Percentiles rank a stretch among this genome's conserved stretches.
phyloP scores from a whole-genome alignment of 768 basidiomycete species.

The Hortiboletus flavorubellus region DNA sequence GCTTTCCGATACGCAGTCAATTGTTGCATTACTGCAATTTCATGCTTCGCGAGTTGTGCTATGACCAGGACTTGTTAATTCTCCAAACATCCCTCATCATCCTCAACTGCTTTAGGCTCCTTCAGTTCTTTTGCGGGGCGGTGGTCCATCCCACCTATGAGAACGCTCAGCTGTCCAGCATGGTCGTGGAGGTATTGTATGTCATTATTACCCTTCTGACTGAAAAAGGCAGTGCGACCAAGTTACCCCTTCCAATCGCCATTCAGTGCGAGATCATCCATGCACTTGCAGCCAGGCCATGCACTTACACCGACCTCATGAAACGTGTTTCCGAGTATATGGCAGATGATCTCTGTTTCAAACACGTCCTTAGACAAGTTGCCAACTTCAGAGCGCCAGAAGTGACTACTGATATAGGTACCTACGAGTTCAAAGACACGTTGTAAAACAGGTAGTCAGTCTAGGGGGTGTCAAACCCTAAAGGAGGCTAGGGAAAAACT shows the following conservation, averaged over 20 bases:
- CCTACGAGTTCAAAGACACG: slow-evolving; percentile 86
- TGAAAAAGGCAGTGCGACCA: slow-evolving; percentile 72
- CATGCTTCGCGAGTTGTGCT: slow-evolving; percentile 94
- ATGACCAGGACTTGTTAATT: slow-evolving; percentile 92
- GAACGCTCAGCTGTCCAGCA: slow-evolving; percentile 64
- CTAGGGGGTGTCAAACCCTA: too few relatives aligned
- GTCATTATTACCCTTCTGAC: slow-evolving; percentile 83
- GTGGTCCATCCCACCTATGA: slow-evolving; percentile 59
- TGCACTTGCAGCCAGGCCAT: slow-evolving; percentile 82
- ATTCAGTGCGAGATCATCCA: slow-evolving; percentile 88
- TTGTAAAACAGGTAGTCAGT: too few relatives aligned
- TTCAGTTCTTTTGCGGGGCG: slow-evolving; percentile 72
- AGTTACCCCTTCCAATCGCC: slow-evolving; percentile 57
- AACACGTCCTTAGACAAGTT: slow-evolving; percentile 71
- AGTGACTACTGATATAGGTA: slow-evolving; percentile 69
- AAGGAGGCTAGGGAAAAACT: too few relatives aligned
- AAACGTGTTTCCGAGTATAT: slow-evolving; percentile 90
- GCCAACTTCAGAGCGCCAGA: slow-evolving; percentile 83
- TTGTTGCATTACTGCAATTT: slow-evolving; percentile 95
- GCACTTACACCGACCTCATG: slow-evolving; percentile 85
- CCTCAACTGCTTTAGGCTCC: slow-evolving; percentile 82
- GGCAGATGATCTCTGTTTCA: slow-evolving; percentile 80
- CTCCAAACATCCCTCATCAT: slow-evolving; percentile 82
- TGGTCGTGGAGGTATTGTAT: slow-evolving; percentile 91
- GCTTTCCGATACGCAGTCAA: slow-evolving; percentile 92